Conservation (phyloP, 805 yeast genomes). For the Yamadazyma tumulicola region DNA sequence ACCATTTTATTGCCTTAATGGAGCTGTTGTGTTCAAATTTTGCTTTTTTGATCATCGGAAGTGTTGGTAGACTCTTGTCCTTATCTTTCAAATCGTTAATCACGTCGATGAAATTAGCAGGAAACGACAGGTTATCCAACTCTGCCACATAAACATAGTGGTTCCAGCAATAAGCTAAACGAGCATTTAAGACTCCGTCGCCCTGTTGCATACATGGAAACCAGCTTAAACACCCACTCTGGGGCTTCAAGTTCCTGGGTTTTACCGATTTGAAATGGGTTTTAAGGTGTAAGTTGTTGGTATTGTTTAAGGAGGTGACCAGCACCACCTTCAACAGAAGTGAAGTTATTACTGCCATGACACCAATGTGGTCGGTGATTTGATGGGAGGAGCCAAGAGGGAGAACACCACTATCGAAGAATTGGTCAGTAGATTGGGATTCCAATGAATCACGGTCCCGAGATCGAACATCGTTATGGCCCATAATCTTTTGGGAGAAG, state of each 20-base stretch:
- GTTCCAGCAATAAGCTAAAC: slow-evolving; percentile 69
- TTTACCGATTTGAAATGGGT: slow-evolving; percentile 50
- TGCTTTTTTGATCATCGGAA: slow-evolving; percentile 12
- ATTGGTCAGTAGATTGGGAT: slow-evolving; percentile 15
- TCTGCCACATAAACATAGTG: slow-evolving; percentile 56
- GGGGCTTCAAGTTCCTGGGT: slow-evolving; percentile 31
- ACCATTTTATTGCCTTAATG: slow-evolving; percentile 58
- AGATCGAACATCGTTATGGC: slow-evolving; percentile 41
- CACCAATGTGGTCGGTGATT: slow-evolving; percentile 53
- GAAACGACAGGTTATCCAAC: slow-evolving; percentile 34
- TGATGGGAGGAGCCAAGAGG: slow-evolving; percentile 59
- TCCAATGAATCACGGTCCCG: no score
- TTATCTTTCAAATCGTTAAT: slow-evolving; percentile 34
- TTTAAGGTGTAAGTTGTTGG: slow-evolving; percentile 20
- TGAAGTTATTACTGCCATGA: slow-evolving; percentile 58
- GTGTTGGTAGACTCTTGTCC: slow-evolving; percentile 28
- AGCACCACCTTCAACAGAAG: slow-evolving; percentile 51
- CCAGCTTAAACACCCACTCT: slow-evolving; percentile 48
- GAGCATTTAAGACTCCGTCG: slow-evolving; percentile 26
- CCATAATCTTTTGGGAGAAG: slow-evolving; percentile 49
- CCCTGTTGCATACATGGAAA: slow-evolving; percentile 46
- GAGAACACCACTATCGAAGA: slow-evolving; percentile 40
- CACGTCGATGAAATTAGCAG: slow-evolving; percentile 22
- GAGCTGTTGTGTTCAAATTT: slow-evolving; percentile 10
- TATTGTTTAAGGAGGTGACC: slow-evolving; percentile 42